Conservation (phyloP, 257 asterid genomes). For the Petunia secreta region DNA sequence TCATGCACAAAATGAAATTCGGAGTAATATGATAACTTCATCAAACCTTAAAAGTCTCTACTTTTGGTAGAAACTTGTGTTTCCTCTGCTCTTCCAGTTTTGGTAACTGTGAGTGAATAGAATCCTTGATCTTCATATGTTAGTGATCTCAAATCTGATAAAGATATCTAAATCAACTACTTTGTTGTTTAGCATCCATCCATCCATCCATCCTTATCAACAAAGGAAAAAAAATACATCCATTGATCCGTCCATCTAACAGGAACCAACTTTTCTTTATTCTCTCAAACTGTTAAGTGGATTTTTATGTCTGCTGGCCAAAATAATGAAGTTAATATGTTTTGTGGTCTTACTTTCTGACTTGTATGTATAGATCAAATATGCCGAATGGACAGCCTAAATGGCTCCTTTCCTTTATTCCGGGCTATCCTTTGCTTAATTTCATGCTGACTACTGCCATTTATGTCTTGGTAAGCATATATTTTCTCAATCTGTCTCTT, state of each 20-base stretch:
- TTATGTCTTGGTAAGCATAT: slow-evolving; percentile 69
- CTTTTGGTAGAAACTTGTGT: neutral
- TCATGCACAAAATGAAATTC: neutral
- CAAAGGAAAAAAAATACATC: neutral
- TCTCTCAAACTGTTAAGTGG: neutral
- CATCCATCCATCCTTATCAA: neutral
- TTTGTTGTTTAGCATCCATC: neutral
- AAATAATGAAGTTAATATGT: neutral
- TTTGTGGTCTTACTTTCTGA: neutral
- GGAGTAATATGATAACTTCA: neutral
- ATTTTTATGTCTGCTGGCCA: neutral
- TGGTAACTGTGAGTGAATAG: slow-evolving; percentile 12
- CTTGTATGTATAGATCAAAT: slow-evolving; percentile 66
- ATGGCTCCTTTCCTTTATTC: slow-evolving; percentile 89
- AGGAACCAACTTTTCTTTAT: neutral
- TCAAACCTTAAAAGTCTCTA: neutral
- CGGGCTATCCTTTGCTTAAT: slow-evolving; percentile 95
- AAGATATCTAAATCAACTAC: neutral
- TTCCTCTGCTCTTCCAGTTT: neutral
- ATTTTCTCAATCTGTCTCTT: neutral
- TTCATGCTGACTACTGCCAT: slow-evolving; percentile 91
- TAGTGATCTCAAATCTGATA: neutral
- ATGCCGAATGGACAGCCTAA: slow-evolving; percentile 95
- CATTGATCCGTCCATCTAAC: neutral
- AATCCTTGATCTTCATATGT: slow-evolving; percentile 17